A percentile compares a stretch with the other conserved stretches of the same genome.
Conservation (phyloP, 179 eudicot genomes). For the Beta lomatogona region DNA sequence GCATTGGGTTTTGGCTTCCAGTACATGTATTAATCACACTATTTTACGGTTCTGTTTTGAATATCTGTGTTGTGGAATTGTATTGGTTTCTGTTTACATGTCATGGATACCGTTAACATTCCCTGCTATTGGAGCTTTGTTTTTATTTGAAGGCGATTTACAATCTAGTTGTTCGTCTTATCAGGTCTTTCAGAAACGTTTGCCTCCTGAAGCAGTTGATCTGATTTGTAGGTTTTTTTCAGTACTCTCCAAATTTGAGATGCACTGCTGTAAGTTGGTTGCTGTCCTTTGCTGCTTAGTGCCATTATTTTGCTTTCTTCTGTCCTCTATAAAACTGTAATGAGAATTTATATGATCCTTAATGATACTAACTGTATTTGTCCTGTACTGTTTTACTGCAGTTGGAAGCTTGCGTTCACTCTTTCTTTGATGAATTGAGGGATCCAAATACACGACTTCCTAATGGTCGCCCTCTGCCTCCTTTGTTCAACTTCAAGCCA, state of each 20-base stretch:
- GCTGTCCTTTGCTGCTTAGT: background rate
- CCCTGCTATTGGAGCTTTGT: background rate
- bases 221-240: conserved; percentile 86
- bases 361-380: conserved; percentile 6
- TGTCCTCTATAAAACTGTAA: background rate
- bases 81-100: background rate
- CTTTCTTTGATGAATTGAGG: conserved; percentile 91
- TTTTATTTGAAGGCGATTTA: background rate
- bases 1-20: background rate
- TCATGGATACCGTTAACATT: background rate
- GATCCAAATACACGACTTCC: conserved; percentile 89
- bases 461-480: conserved; percentile 94
- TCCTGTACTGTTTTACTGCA: conserved; percentile 30
- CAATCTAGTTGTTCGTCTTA: conserved; percentile 11
- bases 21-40: background rate
- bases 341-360: background rate
- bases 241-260: conserved; percentile 88
- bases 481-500: conserved; percentile 81
- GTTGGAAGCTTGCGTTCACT: conserved; percentile 95
- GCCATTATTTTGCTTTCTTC: background rate
- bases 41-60: background rate
- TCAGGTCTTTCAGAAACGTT: conserved; percentile 86
- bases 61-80: background rate
- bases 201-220: conserved; percentile 97
- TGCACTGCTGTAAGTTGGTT: conserved; percentile 87